phyloP scores from a whole-genome alignment of 2,329 filamentous ascomycete genomes.

The Magnaporthiopsis incrustans region DNA sequence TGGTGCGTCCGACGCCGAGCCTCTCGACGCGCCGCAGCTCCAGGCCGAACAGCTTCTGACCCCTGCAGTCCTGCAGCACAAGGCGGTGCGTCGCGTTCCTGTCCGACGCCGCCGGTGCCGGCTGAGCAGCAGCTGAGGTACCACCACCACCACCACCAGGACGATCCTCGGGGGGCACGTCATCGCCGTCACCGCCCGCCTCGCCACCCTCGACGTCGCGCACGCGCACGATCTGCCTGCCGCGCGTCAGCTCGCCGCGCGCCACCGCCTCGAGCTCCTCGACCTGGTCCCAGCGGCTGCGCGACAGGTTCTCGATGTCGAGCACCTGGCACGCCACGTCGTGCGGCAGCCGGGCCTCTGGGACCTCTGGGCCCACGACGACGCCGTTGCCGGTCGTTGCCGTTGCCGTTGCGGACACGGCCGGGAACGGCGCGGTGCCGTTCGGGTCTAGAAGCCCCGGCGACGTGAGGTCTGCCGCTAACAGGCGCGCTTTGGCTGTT shows the following conservation, averaged over 20 bases:
- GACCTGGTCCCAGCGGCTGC: conserved; percentile 78
- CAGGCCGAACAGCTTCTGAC: conserved; percentile 60
- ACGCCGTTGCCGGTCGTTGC: conserved; percentile 28
- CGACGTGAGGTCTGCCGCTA: conserved; percentile 67
- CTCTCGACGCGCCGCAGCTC: conserved; percentile 61
- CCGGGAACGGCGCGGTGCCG: conserved; percentile 41
- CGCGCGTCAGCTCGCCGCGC: conserved; percentile 65
- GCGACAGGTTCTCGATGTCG: conserved; percentile 75
- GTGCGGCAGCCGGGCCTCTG: conserved; percentile 40
- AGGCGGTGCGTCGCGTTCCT: conserved; percentile 65
- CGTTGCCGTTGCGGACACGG: conserved; percentile 8
- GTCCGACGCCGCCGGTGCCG: conserved; percentile 14
- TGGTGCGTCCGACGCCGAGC: conserved; percentile 54
- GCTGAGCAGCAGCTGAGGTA: not conserved
- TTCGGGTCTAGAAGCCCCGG: conserved; percentile 41
- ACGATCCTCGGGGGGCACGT: not conserved
- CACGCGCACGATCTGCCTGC: conserved; percentile 68
- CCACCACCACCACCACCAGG: conserved; percentile 5
- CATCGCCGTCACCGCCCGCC: conserved; percentile 13
- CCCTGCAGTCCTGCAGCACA: conserved; percentile 71
- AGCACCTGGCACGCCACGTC: conserved; percentile 74
- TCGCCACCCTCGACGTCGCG: conserved; percentile 34
- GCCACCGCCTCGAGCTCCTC: conserved; percentile 70
- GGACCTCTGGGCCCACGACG: conserved; percentile 37
- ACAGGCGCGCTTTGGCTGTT: conserved; percentile 71